Percentiles rank a stretch among this genome's conserved stretches.
Evolutionary conservation across 2,329 filamentous ascomycete species (phyloP).

Genomic region (Diatrype stigma): DNA sequence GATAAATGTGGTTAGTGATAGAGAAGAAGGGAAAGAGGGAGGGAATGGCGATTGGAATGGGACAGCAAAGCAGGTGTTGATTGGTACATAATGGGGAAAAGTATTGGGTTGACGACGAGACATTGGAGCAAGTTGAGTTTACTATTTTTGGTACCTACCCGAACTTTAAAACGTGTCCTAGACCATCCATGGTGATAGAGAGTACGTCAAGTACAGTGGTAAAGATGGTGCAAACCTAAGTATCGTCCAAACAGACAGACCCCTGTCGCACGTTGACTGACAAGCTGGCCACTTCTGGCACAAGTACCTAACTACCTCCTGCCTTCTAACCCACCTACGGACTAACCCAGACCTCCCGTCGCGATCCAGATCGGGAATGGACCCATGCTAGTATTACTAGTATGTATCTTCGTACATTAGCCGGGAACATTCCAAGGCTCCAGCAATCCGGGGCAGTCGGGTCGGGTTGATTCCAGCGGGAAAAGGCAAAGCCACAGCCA

Average conservation of each 20-base stretch:
- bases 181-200: no score
- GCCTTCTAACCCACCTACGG: not conserved
- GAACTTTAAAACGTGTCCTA: no score
- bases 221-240: slow-evolving; percentile 1
- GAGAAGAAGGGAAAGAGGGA: slow-evolving; percentile 2
- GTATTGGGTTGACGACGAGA: not conserved
- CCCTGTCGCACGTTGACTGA: slow-evolving; percentile 13
- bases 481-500: no score
- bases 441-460: no score
- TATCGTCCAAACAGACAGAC: slow-evolving; percentile 12
- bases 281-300: slow-evolving; percentile 23
- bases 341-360: not conserved
- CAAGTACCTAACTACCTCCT: no score
- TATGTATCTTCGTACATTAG: not conserved
- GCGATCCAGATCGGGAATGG: not conserved
- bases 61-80: not conserved
- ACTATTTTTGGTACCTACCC: no score
- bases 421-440: no score
- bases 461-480: no score
- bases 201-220: no score
- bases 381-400: slow-evolving; percentile 1
- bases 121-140: not conserved
- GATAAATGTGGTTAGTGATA: not conserved
- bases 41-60: not conserved
- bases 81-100: not conserved